A percentile compares a stretch with the other conserved stretches of the same genome.
Conservation (phyloP, 768 basidiomycete species). For the Suillus cothurnatus region DNA sequence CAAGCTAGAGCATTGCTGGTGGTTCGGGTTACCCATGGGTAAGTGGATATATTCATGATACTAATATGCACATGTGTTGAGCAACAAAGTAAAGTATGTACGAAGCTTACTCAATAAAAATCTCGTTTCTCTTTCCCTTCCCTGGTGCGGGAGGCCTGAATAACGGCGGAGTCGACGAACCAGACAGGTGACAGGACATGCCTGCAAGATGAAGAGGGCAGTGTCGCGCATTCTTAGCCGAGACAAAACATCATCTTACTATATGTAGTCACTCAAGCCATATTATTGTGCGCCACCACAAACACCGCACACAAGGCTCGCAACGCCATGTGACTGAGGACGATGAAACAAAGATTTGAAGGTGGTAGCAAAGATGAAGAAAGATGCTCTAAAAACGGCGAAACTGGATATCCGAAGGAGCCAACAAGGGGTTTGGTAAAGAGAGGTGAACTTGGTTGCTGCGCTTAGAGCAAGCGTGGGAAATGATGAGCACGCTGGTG, state of each 20-base stretch:
- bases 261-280: background rate
- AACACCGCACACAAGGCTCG: background rate
- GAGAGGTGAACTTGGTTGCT: background rate
- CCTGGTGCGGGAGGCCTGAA: background rate
- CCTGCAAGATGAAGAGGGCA: background rate
- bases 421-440: background rate
- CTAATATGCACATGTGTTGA: too few species aligned
- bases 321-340: background rate
- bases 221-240: background rate
- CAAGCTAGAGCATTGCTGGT: too few species aligned
- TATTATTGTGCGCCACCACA: background rate
- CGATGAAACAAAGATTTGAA: too few species aligned
- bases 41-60: too few species aligned
- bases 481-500: too few species aligned
- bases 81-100: too few species aligned
- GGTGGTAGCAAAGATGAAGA: background rate
- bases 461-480: too few species aligned
- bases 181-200: background rate
- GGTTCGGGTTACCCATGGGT: too few species aligned
- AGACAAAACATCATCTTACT: background rate
- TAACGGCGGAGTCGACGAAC: background rate
- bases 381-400: background rate
- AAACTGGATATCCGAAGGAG: background rate
- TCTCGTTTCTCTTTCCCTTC: too few species aligned
- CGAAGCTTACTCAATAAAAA: too few species aligned